Evolutionary conservation across 2,329 filamentous ascomycete genomes (phyloP), one percentile per base, ranked within the genome.

Genomic region (Penicillium sp.): DNA sequence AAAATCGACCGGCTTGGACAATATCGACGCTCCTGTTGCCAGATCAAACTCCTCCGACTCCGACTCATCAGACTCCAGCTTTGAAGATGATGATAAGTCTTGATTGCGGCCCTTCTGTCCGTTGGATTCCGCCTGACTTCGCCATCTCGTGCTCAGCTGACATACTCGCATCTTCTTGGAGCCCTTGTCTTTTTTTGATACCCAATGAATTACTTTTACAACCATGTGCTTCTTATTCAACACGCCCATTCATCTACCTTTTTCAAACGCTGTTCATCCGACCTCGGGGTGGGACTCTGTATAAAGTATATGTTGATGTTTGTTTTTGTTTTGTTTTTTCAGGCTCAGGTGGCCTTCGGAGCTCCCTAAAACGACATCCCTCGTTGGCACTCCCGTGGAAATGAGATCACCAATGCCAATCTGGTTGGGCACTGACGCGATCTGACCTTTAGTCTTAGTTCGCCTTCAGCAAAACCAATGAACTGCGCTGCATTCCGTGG

Each of bases 401-500:
- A 29, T 21, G 8, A 8, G 27, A 9, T 36, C 5, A 7, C 3
- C 14, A 31, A 21, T 9, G 21, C 43, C 27, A 5, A 27, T 3
- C 39, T 14, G 10, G n/a, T 22, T 38, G 22, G 34, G 34, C 11
- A 32, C 41, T 60, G 16, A 56, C 41, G 7, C n/a, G 34, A 6
- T 27, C 5, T 32, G 24, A 45, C 34, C 45, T 8, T 40, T 41
- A 73, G 72, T 66, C 75, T 54, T 73, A 68, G 46, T 69, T 71
- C 49, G 64, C 63, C 22, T 72, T 75, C 50, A 56, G 63, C 7
- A 58, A 59, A 18, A 59, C 58, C 9, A 54, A 57, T 45, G 53
- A 50, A 9, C 45, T 61, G 18, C 59, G 59, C 14, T 82, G 29
- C 67, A 85, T 13, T 79, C 81, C 55, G 70, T 73, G 2, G 47